Conservation (phyloP, 129 eudicot genomes). For the Artemisia tridentata region DNA sequence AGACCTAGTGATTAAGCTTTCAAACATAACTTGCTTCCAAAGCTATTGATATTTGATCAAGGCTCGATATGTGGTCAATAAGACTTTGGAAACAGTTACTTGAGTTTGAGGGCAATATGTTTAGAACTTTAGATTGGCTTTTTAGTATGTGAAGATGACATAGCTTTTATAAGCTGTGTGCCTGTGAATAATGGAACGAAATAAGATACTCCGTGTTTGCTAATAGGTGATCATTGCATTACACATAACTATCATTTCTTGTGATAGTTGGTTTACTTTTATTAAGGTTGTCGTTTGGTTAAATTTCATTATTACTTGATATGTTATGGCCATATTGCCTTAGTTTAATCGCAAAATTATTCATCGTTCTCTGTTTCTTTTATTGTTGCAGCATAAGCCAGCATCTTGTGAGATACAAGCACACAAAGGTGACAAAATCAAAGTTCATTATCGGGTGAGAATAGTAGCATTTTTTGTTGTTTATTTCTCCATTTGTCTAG, state of each 20-base stretch:
- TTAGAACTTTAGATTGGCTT: not conserved
- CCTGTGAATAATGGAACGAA: not conserved
- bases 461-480: not conserved
- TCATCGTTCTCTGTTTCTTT: not conserved
- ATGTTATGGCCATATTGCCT: constrained; percentile 1
- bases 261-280: not conserved
- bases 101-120: not conserved
- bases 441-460: constrained; percentile 12
- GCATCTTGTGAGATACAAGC: constrained; percentile 74
- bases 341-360: not conserved
- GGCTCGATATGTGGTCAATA: not conserved
- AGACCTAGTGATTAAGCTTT: too few species aligned
- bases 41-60: not conserved
- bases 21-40: not conserved
- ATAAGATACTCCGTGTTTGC: not conserved
- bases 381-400: constrained; percentile 72
- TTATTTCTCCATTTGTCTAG: not conserved
- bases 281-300: not conserved
- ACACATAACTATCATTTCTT: not conserved
- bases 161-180: not conserved
- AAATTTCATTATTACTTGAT: not conserved
- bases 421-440: constrained; percentile 80
- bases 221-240: not conserved
- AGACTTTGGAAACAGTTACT: not conserved
- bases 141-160: not conserved